Evolutionary conservation across 2,329 filamentous ascomycete species (phyloP).

Genomic region (Exophiala phaeomuriformis): DNA sequence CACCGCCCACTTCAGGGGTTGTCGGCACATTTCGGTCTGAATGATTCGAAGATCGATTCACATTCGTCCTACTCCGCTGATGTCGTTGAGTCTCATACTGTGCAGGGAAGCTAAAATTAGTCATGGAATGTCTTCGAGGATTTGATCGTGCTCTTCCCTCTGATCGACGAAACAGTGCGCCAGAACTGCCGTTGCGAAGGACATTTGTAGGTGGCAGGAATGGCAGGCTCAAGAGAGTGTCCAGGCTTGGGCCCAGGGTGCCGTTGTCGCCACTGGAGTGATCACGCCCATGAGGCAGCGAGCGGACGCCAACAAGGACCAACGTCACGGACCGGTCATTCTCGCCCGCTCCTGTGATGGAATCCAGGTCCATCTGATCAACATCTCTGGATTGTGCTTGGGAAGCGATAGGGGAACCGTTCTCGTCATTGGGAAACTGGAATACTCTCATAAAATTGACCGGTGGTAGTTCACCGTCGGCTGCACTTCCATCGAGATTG

Average conservation of each 20-base stretch:
- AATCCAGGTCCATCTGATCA: slow-evolving; percentile 37
- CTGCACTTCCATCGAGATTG: slow-evolving; percentile 33
- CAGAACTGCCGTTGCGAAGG: slow-evolving; percentile 40
- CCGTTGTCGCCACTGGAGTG: slow-evolving; percentile 35
- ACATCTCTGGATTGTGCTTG: slow-evolving; percentile 27
- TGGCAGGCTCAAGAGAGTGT: slow-evolving; percentile 42
- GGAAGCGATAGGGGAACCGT: slow-evolving; percentile 27
- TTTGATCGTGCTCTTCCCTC: slow-evolving; percentile 50
- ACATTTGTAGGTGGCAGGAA: slow-evolving; percentile 39
- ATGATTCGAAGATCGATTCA: slow-evolving; percentile 11
- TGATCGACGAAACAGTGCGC: slow-evolving; percentile 46
- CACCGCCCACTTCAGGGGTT: slow-evolving; percentile 7
- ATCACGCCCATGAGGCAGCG: slow-evolving; percentile 50
- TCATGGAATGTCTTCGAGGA: slow-evolving; percentile 49
- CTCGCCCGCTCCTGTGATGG: slow-evolving; percentile 36
- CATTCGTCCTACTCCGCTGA: slow-evolving; percentile 34
- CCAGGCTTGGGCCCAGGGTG: slow-evolving; percentile 34
- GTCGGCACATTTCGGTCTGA: slow-evolving; percentile 7
- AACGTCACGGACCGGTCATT: slow-evolving; percentile 59
- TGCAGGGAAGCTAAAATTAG: slow-evolving; percentile 44
- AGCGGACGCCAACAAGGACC: slow-evolving; percentile 62
- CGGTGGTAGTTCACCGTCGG: slow-evolving; percentile 45
- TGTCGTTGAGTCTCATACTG: slow-evolving; percentile 50
- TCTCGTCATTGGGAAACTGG: slow-evolving; percentile 52
- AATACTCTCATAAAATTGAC: slow-evolving; percentile 65